These are phyloP conservation scores for Crithidia brevicula DNA, from an alignment of 208 protist genomes.

Conservation along the genomic window DNA sequence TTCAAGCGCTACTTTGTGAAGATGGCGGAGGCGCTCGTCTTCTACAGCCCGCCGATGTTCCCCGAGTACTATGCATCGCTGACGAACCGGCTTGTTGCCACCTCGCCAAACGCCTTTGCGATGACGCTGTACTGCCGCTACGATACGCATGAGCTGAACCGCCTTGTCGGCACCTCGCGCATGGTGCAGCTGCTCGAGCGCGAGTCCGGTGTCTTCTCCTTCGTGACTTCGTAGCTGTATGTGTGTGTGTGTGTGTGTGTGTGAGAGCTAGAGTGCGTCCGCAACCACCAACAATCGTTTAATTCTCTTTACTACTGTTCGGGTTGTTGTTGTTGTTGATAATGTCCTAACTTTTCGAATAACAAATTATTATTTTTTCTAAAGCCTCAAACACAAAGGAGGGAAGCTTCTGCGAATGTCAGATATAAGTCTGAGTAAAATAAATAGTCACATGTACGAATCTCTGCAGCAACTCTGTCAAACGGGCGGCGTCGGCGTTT, in stretches of 20 bases:
- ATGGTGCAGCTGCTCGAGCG: constrained; percentile 76
- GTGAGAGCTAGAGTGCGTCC: too few relatives aligned
- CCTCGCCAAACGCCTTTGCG: constrained; percentile 76
- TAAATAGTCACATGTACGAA: too few relatives aligned
- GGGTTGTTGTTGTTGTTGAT: too few relatives aligned
- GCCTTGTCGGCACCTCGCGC: constrained; percentile 89
- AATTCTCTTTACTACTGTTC: too few relatives aligned
- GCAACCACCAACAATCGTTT: too few relatives aligned
- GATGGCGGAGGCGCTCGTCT: constrained; percentile 92
- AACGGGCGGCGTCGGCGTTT: too few relatives aligned
- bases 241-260: not conserved
- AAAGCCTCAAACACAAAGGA: too few relatives aligned
- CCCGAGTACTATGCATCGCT: constrained; percentile 94
- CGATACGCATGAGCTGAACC: constrained; percentile 93
- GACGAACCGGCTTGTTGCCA: constrained; percentile 79
- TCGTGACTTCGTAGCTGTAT: constrained; percentile 65
- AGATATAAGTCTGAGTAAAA: too few relatives aligned
- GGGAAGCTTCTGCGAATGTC: too few relatives aligned
- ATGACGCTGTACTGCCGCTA: constrained; percentile 93
- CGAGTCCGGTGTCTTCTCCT: constrained; percentile 77
- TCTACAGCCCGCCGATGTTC: constrained; percentile 95
- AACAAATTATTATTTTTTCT: too few relatives aligned
- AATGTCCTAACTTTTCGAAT: too few relatives aligned
- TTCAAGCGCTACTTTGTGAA: constrained; percentile 95
- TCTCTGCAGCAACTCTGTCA: too few relatives aligned